Base-by-base conservation (phyloP, 2,329 filamentous ascomycete species). In the Didymella keratinophila region DNA sequence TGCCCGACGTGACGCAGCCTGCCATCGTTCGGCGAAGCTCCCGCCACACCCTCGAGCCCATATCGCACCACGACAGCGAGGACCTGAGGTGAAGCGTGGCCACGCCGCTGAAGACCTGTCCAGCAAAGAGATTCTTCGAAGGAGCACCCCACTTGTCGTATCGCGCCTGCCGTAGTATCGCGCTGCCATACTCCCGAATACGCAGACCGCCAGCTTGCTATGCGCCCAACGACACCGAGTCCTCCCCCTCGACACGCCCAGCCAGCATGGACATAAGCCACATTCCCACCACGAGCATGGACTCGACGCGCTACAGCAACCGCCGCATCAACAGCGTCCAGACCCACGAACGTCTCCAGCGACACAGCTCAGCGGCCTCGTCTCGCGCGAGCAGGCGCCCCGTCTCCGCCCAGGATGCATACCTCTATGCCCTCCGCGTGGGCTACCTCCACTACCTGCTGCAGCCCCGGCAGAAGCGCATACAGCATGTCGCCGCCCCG, bases 361-460 rank as follows among this genome's bases (percentile, higher is more conserved):
- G 78, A 43, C 68, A 74, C 49, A 60, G 66, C 65, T 73, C 72
- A 20, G 60, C 72, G 27, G 60, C 49, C 8, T 67, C 74, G 51
- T 57, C 62, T 9, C 72, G 75, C 54, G 51, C 41, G 3, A 70
- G 69, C 58, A 78, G 76, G 61, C 76, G 71, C 54, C 66, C 71
- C 55, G 74, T 82, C 55, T 71, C 74, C 61, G 73, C 82, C 75
- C 90, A 96, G 69, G 92, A 97, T 78, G 93, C 92, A 73, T 97
- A 96, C 80, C 90, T 88, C 63, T 97, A 92, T 79, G 93, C 93
- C 69, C 87, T 99, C 53, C 90, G 95, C 62, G 89, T 91, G 67
- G 94, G 94, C 67, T 97, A 92, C 78, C 89, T 99, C 58, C 86
- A 94, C 78, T 96, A 99, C 78, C 88, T 98, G 43, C 85, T 99